Evolutionary conservation across 2,329 filamentous ascomycete genomes (phyloP).

Genomic region (Aspergillus sclerotialis): DNA sequence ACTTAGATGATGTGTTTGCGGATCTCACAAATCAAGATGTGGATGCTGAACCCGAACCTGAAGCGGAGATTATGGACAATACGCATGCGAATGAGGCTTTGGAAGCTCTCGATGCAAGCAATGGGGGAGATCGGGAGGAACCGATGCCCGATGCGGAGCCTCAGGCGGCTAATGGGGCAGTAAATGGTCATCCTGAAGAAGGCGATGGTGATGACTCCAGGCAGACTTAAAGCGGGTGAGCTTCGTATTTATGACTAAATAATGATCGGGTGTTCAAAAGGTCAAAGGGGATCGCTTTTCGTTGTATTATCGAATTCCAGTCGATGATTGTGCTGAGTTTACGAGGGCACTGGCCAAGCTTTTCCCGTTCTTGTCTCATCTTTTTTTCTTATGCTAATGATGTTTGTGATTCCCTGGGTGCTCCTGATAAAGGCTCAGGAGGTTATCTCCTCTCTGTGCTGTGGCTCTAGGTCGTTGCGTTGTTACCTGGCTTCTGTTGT

Average conservation of each 20-base stretch:
- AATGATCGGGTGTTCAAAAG: too few species aligned
- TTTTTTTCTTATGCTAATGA: slow-evolving; percentile 1
- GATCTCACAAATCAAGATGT: slow-evolving; percentile 40
- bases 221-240: slow-evolving; percentile 5
- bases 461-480: too few species aligned
- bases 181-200: slow-evolving; percentile 16
- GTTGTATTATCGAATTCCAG: not conserved
- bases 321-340: not conserved
- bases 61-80: slow-evolving; percentile 32
- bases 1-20: slow-evolving; percentile 40
- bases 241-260: too few species aligned
- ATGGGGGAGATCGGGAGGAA: slow-evolving; percentile 16
- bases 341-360: not conserved
- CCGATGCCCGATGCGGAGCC: slow-evolving; percentile 16
- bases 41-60: slow-evolving; percentile 23
- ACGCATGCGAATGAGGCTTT: slow-evolving; percentile 43
- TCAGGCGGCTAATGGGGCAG: slow-evolving; percentile 15
- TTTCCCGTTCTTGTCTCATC: slow-evolving; percentile 4
- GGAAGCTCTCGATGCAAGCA: slow-evolving; percentile 35
- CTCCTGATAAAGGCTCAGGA: too few species aligned
- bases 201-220: slow-evolving; percentile 6
- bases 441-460: too few species aligned
- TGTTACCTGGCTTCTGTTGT: too few species aligned
- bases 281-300: too few species aligned
- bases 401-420: not conserved